Conservation (phyloP, 176 grass and related monocot genomes). For the Rhynchospora pubera region DNA sequence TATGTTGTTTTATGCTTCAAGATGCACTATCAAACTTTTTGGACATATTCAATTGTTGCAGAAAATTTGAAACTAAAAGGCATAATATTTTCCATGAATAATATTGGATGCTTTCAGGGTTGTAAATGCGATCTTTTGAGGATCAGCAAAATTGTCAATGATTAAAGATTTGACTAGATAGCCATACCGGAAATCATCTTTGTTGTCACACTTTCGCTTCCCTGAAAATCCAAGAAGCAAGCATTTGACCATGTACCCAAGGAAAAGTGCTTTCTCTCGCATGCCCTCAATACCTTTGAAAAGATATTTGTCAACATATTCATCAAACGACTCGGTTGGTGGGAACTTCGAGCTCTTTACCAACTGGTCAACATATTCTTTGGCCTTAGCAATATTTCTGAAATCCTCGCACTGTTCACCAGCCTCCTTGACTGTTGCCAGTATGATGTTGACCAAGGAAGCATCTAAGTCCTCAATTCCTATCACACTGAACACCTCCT, state of each 20-base stretch:
- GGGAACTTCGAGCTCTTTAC: conserved; percentile 76
- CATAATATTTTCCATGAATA: too few species aligned
- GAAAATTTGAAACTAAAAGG: not conserved
- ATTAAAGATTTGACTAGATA: not conserved
- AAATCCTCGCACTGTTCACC: conserved; percentile 66
- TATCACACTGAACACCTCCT: conserved; percentile 76
- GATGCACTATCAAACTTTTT: not conserved
- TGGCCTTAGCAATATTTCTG: conserved; percentile 45
- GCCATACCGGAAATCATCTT: conserved; percentile 71
- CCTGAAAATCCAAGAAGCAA: conserved; percentile 64
- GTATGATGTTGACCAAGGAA: conserved; percentile 60
- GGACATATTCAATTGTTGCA: not conserved
- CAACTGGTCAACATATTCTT: conserved; percentile 48
- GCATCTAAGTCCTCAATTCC: conserved; percentile 64
- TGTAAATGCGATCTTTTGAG: not conserved
- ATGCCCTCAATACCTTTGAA: conserved; percentile 69
- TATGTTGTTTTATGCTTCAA: not conserved
- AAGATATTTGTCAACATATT: conserved; percentile 60
- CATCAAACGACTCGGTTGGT: conserved; percentile 70
- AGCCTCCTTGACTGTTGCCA: conserved; percentile 67
- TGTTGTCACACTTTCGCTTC: conserved; percentile 88
- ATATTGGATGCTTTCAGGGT: not conserved
- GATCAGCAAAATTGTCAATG: not conserved
- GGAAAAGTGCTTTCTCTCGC: conserved; percentile 64
- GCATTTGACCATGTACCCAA: conserved; percentile 97